phyloP scores from a whole-genome alignment of 2,329 filamentous ascomycete genomes.

The Cytospora paraplurivora region DNA sequence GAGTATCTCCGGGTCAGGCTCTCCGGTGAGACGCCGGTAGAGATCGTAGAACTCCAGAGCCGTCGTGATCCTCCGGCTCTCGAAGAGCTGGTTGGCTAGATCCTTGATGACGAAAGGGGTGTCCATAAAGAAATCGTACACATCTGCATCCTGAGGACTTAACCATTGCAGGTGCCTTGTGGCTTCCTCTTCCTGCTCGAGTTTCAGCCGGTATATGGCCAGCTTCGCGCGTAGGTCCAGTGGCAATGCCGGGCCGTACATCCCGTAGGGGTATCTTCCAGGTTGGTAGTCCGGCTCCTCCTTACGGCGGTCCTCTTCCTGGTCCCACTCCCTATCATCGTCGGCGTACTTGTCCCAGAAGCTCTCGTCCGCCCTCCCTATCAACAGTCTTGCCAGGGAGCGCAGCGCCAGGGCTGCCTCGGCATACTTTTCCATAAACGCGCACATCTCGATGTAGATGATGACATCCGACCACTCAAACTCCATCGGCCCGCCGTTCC shows the following conservation, averaged over 20 bases:
- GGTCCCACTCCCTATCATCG: slow-evolving; percentile 91
- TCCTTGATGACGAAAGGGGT: slow-evolving; percentile 82
- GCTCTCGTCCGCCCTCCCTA: slow-evolving; percentile 71
- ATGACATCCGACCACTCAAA: slow-evolving; percentile 80
- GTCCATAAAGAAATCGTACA: slow-evolving; percentile 57
- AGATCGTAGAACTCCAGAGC: slow-evolving; percentile 61
- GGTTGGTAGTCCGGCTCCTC: slow-evolving; percentile 62
- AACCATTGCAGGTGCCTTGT: slow-evolving; percentile 73
- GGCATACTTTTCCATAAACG: slow-evolving; percentile 61
- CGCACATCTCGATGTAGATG: slow-evolving; percentile 81
- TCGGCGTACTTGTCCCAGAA: slow-evolving; percentile 74
- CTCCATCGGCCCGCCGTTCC: slow-evolving; percentile 37
- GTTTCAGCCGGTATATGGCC: slow-evolving; percentile 76
- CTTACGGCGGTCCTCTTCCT: slow-evolving; percentile 67
- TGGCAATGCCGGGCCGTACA: slow-evolving; percentile 75
- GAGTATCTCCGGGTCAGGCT: slow-evolving; percentile 54
- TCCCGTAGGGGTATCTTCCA: slow-evolving; percentile 52
- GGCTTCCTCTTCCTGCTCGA: slow-evolving; percentile 71
- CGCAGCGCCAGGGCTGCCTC: slow-evolving; percentile 72
- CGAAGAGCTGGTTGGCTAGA: slow-evolving; percentile 52
- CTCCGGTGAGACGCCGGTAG: slow-evolving; percentile 51
- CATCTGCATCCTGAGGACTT: slow-evolving; percentile 60
- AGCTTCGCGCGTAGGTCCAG: slow-evolving; percentile 82
- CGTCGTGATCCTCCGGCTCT: slow-evolving; percentile 37
- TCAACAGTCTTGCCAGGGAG: slow-evolving; percentile 75